A percentile compares a stretch with the other conserved stretches of the same genome.
Conservation (phyloP, 1,284 basidiomycete genomes). For the Clitocybe nebularis region DNA sequence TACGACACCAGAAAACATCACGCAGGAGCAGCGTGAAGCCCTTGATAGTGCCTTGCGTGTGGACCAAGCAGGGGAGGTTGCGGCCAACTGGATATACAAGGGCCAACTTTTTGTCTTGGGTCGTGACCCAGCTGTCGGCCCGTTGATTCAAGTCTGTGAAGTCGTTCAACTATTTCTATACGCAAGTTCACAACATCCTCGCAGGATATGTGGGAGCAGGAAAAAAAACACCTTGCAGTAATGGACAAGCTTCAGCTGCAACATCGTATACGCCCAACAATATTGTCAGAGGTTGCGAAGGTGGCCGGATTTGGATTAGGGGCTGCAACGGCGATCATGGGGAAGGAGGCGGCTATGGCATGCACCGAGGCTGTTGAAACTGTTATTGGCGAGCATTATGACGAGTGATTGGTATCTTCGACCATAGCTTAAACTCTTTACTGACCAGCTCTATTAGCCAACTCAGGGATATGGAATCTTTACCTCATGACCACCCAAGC, state of each 20-base stretch:
- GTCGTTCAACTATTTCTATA: constrained; percentile 18
- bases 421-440: neutral
- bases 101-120: constrained; percentile 77
- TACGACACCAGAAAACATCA: constrained; percentile 46
- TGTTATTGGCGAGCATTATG: constrained; percentile 96
- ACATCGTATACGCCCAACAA: constrained; percentile 81
- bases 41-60: constrained; percentile 74
- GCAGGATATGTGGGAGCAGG: constrained; percentile 96
- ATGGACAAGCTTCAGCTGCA: constrained; percentile 84
- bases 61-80: constrained; percentile 90
- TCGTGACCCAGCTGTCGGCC: constrained; percentile 55
- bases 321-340: constrained; percentile 81
- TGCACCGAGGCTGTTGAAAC: constrained; percentile 98
- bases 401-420: constrained; percentile 67
- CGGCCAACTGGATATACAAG: constrained; percentile 90
- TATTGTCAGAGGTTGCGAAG: constrained; percentile 82
- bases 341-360: constrained; percentile 94
- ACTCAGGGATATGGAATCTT: constrained; percentile 60
- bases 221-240: constrained; percentile 87
- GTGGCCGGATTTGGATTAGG: constrained; percentile 85
- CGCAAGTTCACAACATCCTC: constrained; percentile 3
- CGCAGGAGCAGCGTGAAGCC: constrained; percentile 40
- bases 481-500: constrained; percentile 72
- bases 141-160: constrained; percentile 70
- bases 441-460: constrained; percentile 47